phyloP scores from a whole-genome alignment of 208 protist species.

The Leishmania major region DNA sequence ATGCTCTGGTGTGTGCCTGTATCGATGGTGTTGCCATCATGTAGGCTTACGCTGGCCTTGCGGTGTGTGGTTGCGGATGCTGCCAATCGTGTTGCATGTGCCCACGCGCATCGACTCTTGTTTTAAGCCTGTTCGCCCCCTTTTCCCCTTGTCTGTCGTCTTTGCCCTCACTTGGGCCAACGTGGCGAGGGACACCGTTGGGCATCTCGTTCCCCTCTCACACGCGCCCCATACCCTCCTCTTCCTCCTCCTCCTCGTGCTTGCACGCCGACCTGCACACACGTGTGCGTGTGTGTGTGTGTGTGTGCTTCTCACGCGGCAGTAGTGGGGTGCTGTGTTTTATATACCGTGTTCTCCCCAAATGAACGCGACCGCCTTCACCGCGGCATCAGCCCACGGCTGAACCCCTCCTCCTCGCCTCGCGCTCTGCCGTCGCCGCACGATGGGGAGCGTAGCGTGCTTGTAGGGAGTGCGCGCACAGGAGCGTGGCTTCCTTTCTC shows the following conservation, averaged over 20 bases:
- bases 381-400: not conserved
- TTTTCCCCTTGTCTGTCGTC: not conserved
- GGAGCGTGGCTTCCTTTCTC: not conserved
- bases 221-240: not conserved
- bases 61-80: not conserved
- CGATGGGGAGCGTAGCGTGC: not conserved
- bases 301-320: not conserved
- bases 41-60: not conserved
- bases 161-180: not conserved
- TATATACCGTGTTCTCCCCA: not conserved
- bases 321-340: not conserved
- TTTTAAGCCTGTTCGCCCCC: too few relatives aligned
- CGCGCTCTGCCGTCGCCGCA: not conserved
- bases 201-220: not conserved
- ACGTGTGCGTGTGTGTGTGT: not conserved
- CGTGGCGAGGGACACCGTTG: not conserved
- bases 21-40: not conserved
- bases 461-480: not conserved
- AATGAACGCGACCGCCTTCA: not conserved
- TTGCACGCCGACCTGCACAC: not conserved
- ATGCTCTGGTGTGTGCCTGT: not conserved
- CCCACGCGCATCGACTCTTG: not conserved
- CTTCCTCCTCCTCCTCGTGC: not conserved
- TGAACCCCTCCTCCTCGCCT: not conserved
- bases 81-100: not conserved